Conservation (phyloP, 1,139 yeast genomes). For the Magnusiomyces tetraspermus region DNA sequence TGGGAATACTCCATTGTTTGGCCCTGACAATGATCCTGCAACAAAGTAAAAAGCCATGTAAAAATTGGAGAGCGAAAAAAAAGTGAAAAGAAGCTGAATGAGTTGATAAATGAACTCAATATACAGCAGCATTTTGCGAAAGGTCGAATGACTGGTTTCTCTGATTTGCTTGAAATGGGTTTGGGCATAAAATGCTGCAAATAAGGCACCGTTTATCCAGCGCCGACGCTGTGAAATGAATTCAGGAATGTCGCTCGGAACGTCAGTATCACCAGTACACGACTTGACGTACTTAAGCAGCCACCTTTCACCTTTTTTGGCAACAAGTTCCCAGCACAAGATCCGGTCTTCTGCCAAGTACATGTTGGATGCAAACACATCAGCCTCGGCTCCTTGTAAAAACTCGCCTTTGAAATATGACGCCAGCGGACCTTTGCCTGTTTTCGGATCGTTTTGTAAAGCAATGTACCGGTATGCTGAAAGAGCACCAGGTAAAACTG, state of each 20-base stretch:
- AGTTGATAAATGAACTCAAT: constrained; percentile 80
- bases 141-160: constrained; percentile 71
- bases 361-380: constrained; percentile 94
- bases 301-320: constrained; percentile 82
- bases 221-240: constrained; percentile 95
- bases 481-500: constrained; percentile 92
- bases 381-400: constrained; percentile 47
- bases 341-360: constrained; percentile 96
- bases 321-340: constrained; percentile 92
- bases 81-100: constrained; percentile 64
- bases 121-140: constrained; percentile 70
- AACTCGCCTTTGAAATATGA: constrained; percentile 89
- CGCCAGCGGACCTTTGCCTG: constrained; percentile 85
- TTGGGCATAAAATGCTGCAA: constrained; percentile 87
- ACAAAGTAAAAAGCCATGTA: constrained; percentile 85
- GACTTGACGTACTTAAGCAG: constrained; percentile 83
- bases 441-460: constrained; percentile 61
- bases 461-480: constrained; percentile 93
- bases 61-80: constrained; percentile 84
- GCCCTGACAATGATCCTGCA: constrained; percentile 66
- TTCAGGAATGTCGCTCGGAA: constrained; percentile 84
- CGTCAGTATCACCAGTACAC: constrained; percentile 96
- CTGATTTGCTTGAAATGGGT: constrained; percentile 71
- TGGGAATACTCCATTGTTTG: constrained; percentile 42
- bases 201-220: constrained; percentile 96